Conservation (phyloP, 2,329 filamentous ascomycete genomes). For the Chrysoporthe austroafricana region DNA sequence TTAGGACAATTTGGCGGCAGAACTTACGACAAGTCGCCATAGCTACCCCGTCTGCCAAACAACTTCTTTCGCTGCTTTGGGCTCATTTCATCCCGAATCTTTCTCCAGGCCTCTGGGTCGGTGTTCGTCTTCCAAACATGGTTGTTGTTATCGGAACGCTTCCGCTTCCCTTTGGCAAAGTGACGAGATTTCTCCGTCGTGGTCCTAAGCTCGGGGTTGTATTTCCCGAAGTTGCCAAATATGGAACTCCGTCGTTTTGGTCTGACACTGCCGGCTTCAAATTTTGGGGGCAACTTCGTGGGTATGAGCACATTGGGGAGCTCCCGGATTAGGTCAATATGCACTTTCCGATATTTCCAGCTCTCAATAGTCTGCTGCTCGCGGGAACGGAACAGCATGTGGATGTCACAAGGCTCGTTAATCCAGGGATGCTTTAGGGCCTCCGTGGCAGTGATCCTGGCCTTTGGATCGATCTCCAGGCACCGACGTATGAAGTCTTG, state of each 20-base stretch:
- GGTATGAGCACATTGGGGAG: slow-evolving; percentile 9
- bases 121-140: background rate
- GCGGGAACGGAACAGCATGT: slow-evolving; percentile 25
- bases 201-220: background rate
- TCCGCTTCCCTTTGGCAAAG: background rate
- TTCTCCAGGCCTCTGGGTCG: background rate
- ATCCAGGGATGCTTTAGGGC: slow-evolving; percentile 45
- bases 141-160: background rate
- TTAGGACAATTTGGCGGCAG: background rate
- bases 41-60: background rate
- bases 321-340: background rate
- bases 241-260: background rate
- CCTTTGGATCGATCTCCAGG: slow-evolving; percentile 37
- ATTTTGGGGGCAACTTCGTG: background rate
- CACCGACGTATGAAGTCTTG: slow-evolving; percentile 42
- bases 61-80: background rate
- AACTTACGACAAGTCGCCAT: background rate
- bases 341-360: slow-evolving; percentile 29
- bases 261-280: background rate
- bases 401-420: slow-evolving; percentile 25
- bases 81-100: background rate
- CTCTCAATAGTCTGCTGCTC: slow-evolving; percentile 22
- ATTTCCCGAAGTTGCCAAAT: background rate
- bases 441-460: slow-evolving; percentile 40
- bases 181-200: background rate